Conservation (phyloP, 306 rosid genomes). For the Lathyrus oleraceus region DNA sequence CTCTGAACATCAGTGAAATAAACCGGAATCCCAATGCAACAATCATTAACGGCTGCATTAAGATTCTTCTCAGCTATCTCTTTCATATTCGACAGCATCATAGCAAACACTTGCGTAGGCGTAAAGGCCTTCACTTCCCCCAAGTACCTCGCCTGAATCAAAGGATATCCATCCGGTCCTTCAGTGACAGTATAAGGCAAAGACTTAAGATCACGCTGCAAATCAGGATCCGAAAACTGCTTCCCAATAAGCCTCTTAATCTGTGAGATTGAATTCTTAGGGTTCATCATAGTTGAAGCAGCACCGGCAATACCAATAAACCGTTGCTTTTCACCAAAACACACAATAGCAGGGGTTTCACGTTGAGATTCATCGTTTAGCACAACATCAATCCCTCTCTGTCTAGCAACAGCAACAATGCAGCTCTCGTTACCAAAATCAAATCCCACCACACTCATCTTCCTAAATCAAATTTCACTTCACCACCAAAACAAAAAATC, state of each 20-base stretch:
- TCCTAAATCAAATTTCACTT: conserved; percentile 11
- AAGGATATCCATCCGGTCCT: conserved; percentile 83
- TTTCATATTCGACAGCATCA: conserved; percentile 77
- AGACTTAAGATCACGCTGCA: conserved; percentile 74
- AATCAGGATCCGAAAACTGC: conserved; percentile 68
- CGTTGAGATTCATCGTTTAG: conserved; percentile 95
- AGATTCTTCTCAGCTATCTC: conserved; percentile 78
- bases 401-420: conserved; percentile 93
- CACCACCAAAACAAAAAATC: background rate
- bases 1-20: conserved; percentile 94
- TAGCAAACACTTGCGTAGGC: conserved; percentile 80
- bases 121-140: conserved; percentile 71
- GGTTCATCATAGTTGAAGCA: conserved; percentile 91
- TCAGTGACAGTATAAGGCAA: conserved; percentile 65
- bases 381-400: conserved; percentile 92
- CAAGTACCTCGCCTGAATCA: conserved; percentile 68
- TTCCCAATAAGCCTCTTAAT: conserved; percentile 75
- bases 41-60: conserved; percentile 75
- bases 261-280: conserved; percentile 84
- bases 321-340: conserved; percentile 94
- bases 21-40: conserved; percentile 90
- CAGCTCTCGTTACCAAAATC: conserved; percentile 96
- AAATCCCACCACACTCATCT: conserved; percentile 98
- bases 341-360: conserved; percentile 86
- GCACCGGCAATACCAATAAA: conserved; percentile 97